A percentile compares a stretch with the other conserved stretches of the same genome.
Conservation (phyloP, 2,329 filamentous ascomycete genomes). For the Colletotrichum shisoi region DNA sequence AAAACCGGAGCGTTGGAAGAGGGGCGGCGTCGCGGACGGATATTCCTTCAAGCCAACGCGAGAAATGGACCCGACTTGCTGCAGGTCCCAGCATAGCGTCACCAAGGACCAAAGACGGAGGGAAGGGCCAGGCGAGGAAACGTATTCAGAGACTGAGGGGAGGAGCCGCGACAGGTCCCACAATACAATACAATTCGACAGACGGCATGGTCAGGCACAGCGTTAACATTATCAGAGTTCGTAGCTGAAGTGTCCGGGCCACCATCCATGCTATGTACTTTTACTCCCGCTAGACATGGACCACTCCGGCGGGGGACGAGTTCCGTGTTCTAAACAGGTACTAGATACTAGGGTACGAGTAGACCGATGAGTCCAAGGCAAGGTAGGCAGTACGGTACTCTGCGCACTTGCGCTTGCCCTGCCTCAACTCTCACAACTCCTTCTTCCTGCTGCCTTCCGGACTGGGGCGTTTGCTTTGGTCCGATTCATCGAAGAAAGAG, state of each 20-base stretch:
- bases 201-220: conserved; percentile 15
- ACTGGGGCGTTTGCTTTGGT: not conserved
- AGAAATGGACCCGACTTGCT: conserved; percentile 33
- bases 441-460: not conserved
- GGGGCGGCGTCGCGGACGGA: conserved; percentile 25
- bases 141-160: conserved; percentile 2
- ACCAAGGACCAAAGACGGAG: conserved; percentile 28
- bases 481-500: conserved; percentile 20
- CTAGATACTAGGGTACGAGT: not conserved
- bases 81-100: conserved; percentile 39
- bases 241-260: conserved; percentile 1
- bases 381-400: too few species aligned
- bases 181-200: conserved; percentile 2
- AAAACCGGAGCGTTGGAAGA: conserved; percentile 31
- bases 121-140: conserved; percentile 29
- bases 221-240: conserved; percentile 26
- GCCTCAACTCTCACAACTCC: not conserved
- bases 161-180: conserved; percentile 10
- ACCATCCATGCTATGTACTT: conserved; percentile 15
- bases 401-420: conserved; percentile 1
- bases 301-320: conserved; percentile 23
- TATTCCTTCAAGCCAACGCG: conserved; percentile 36
- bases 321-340: conserved; percentile 20
- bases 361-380: too few species aligned
- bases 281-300: conserved; percentile 7